A percentile compares a stretch with the other conserved stretches of the same genome.
Evolutionary conservation across 2,329 filamentous ascomycete genomes (phyloP).

Genomic region (Dactylellina drechsleri): DNA sequence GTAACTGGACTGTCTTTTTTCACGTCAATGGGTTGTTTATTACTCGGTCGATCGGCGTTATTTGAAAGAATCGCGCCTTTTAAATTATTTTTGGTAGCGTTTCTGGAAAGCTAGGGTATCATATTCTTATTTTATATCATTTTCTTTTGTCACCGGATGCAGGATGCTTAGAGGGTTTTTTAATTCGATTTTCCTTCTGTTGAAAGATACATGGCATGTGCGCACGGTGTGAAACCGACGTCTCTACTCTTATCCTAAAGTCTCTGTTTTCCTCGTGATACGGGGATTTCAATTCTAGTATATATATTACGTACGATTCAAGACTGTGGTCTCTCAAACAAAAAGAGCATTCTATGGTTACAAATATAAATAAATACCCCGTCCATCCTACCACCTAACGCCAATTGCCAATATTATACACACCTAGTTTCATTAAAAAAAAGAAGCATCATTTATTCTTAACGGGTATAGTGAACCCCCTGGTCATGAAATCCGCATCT

Average conservation of each 20-base stretch:
- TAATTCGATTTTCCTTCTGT: constrained; percentile 5
- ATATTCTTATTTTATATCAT: constrained; percentile 13
- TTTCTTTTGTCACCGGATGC: constrained; percentile 11
- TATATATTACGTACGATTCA: constrained; percentile 18
- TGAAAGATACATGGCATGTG: constrained; percentile 20
- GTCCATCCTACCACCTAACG: not conserved
- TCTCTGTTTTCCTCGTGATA: constrained; percentile 7
- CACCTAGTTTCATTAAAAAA: not conserved
- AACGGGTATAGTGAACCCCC: constrained; percentile 68
- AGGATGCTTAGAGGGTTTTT: constrained; percentile 23
- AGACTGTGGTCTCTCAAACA: not conserved
- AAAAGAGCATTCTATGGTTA: too few species aligned
- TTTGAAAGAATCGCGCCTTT: constrained; percentile 38
- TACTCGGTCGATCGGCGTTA: constrained; percentile 33
- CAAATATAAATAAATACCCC: too few species aligned
- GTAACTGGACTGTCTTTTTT: too few species aligned
- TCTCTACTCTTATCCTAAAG: constrained; percentile 51
- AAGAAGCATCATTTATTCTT: constrained; percentile 58
- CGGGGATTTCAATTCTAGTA: constrained; percentile 25
- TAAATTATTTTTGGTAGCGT: constrained; percentile 16
- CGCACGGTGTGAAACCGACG: constrained; percentile 38
- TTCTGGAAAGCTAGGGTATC: constrained; percentile 28
- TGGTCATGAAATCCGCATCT: constrained; percentile 69
- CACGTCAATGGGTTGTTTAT: too few species aligned
- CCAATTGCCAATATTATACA: constrained; percentile 25